Percentiles rank a stretch among this genome's conserved stretches.
phyloP scores from a whole-genome alignment of 2,329 filamentous ascomycete genomes.

The Periglandula ipomoeae region DNA sequence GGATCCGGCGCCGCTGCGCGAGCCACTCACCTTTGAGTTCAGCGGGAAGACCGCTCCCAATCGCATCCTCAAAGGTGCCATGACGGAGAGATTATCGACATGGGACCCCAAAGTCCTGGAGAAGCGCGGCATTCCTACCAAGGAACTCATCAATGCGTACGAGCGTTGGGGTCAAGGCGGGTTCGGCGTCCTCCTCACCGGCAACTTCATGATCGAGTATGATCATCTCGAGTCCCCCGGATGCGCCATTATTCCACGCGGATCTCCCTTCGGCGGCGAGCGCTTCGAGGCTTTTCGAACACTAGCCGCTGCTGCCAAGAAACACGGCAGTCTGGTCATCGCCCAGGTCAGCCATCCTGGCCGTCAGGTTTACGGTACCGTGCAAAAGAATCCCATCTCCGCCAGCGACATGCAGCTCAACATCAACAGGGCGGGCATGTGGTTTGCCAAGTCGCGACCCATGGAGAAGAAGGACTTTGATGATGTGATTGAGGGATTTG shows the following conservation, averaged over 20 bases:
- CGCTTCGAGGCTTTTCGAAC: slow-evolving; percentile 53
- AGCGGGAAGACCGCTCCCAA: slow-evolving; percentile 49
- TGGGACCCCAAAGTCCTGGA: slow-evolving; percentile 46
- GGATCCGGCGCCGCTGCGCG: slow-evolving; percentile 22
- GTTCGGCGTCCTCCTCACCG: slow-evolving; percentile 48
- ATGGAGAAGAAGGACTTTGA: slow-evolving; percentile 46
- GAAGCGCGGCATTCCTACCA: slow-evolving; percentile 34
- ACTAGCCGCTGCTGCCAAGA: slow-evolving; percentile 44
- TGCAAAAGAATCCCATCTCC: slow-evolving; percentile 28
- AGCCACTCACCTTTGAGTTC: slow-evolving; percentile 40
- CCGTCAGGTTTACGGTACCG: slow-evolving; percentile 9
- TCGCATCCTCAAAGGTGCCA: slow-evolving; percentile 58
- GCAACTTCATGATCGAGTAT: slow-evolving; percentile 56
- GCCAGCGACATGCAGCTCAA: slow-evolving; percentile 28
- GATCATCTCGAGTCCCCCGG: slow-evolving; percentile 47
- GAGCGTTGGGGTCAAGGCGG: slow-evolving; percentile 49
- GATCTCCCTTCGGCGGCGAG: slow-evolving; percentile 40
- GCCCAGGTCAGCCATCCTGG: slow-evolving; percentile 56
- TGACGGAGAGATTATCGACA: slow-evolving; percentile 55
- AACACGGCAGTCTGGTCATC: slow-evolving; percentile 49
- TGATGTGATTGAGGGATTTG: slow-evolving; percentile 49
- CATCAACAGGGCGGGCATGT: slow-evolving; percentile 15
- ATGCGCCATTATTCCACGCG: slow-evolving; percentile 49
- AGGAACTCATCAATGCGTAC: slow-evolving; percentile 43
- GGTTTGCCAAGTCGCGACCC: slow-evolving; percentile 39